phyloP scores from a whole-genome alignment of 306 rosid species.

The Malus domestica region ASM211411v1 NC_041798.1:26415501-26416000 shows the following conservation, averaged over 20 bases:
- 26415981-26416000: neutral
- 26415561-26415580: conserved; percentile 55
- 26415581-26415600: conserved; percentile 31
- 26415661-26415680: conserved; percentile 63
- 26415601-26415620: conserved; percentile 52
- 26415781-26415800: conserved; percentile 7
- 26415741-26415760: conserved; percentile 29
- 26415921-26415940: neutral
- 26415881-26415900: conserved; percentile 1
- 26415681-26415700: conserved; percentile 65
- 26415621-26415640: conserved; percentile 49
- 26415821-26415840: neutral
- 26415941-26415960: neutral
- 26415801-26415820: neutral
- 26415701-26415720: conserved; percentile 48
- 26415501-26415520: conserved; percentile 57
- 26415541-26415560: conserved; percentile 53
- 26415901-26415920: neutral
- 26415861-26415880: conserved; percentile 1
- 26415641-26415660: conserved; percentile 70
- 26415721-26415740: conserved; percentile 9
- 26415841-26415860: neutral
- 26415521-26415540: conserved; percentile 36
- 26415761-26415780: conserved; percentile 7
- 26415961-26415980: neutral